Evolutionary conservation across 768 basidiomycete genomes (phyloP).

Genomic region (Podaxis sp.): DNA sequence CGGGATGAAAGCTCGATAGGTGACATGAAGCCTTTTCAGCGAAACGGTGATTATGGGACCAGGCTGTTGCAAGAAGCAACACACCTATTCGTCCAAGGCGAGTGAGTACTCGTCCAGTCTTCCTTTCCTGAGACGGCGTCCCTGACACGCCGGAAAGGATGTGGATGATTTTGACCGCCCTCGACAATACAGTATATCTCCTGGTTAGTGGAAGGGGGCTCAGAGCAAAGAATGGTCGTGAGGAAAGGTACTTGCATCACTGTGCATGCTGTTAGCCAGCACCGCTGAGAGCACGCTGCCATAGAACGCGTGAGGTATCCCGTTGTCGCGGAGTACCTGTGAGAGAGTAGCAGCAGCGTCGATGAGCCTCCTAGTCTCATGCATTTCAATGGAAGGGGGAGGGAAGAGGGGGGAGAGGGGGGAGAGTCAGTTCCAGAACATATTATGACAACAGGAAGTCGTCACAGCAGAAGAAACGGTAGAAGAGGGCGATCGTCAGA

Average conservation of each 20-base stretch:
- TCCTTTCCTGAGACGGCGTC: constrained; percentile 68
- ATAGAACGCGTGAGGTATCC: constrained; percentile 80
- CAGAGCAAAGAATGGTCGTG: constrained; percentile 3
- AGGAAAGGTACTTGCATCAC: constrained; percentile 52
- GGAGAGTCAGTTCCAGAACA: constrained; percentile 42
- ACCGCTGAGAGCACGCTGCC: constrained; percentile 72
- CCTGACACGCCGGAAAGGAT: constrained; percentile 80
- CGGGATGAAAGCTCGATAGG: constrained; percentile 75
- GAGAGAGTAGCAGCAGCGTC: constrained; percentile 81
- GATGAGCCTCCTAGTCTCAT: constrained; percentile 71
- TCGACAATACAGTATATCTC: constrained; percentile 87
- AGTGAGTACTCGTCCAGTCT: constrained; percentile 65
- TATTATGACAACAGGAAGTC: constrained; percentile 49
- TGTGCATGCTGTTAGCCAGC: constrained; percentile 61
- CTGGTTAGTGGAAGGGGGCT: constrained; percentile 36
- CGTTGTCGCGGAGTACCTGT: constrained; percentile 49
- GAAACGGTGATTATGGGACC: constrained; percentile 7
- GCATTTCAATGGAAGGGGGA: constrained; percentile 45
- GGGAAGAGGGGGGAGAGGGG: constrained; percentile 27
- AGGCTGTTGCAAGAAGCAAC: constrained; percentile 17
- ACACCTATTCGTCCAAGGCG: constrained; percentile 87
- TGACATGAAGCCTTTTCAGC: constrained; percentile 61
- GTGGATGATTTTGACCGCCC: constrained; percentile 55
- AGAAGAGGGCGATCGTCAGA: constrained; percentile 39
- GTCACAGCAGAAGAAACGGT: constrained; percentile 38